Percentiles rank a stretch among this genome's conserved stretches.
Conservation (phyloP, 208 protist genomes). For the Trypanosoma cruzi region DNA sequence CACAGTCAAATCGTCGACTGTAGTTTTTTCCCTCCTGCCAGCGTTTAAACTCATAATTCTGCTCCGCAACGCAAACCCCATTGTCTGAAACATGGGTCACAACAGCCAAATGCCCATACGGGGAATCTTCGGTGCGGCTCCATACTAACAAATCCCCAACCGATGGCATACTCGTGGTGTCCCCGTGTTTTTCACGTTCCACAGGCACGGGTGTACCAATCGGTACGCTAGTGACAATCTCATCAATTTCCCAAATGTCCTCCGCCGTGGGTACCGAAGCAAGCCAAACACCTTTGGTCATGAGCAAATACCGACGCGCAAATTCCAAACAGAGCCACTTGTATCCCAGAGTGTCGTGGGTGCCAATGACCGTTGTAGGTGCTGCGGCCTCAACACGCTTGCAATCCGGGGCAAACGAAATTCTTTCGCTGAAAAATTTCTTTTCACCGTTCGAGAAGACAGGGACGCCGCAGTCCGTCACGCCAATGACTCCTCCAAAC, state of each 20-base stretch:
- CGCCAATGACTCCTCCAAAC: constrained; percentile 61
- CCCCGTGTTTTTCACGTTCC: constrained; percentile 40
- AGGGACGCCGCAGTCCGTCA: constrained; percentile 64
- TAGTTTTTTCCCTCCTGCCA: constrained; percentile 50
- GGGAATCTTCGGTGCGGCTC: constrained; percentile 35
- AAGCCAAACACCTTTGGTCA: constrained; percentile 71
- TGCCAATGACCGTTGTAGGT: neutral
- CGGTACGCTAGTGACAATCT: constrained; percentile 32
- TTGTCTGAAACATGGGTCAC: constrained; percentile 41
- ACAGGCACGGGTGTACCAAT: constrained; percentile 29
- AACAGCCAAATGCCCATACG: constrained; percentile 67
- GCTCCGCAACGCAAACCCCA: constrained; percentile 59
- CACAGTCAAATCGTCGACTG: constrained; percentile 54
- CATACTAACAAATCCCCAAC: constrained; percentile 71
- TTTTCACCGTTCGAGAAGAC: constrained; percentile 77
- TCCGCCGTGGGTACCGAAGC: constrained; percentile 48
- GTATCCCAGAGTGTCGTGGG: constrained; percentile 46
- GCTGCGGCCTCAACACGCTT: constrained; percentile 6
- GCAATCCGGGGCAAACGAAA: constrained; percentile 38
- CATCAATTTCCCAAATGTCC: constrained; percentile 46
- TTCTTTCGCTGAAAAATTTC: constrained; percentile 50
- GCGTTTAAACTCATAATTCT: constrained; percentile 64
- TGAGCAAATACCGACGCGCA: constrained; percentile 66
- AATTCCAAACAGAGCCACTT: constrained; percentile 83
- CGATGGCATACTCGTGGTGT: constrained; percentile 23